Evolutionary conservation across 2,329 filamentous ascomycete species (phyloP).

Genomic region (Neofusicoccum cordaticola): DNA sequence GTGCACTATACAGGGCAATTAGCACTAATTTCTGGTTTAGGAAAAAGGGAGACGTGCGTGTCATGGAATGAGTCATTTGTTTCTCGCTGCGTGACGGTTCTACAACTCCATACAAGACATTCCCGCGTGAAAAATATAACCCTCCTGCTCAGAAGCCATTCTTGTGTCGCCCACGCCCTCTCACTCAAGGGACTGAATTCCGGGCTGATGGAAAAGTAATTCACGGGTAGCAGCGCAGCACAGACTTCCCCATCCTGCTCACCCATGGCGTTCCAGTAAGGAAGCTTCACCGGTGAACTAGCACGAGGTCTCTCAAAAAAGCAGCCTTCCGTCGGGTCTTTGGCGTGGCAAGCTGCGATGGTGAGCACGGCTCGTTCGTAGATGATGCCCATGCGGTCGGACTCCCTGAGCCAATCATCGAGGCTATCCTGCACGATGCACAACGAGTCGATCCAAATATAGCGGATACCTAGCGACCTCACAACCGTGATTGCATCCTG

Average conservation of each 20-base stretch:
- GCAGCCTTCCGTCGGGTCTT: slow-evolving; percentile 7
- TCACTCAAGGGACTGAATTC: slow-evolving; percentile 21
- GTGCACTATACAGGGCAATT: slow-evolving; percentile 2
- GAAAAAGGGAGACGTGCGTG: not conserved
- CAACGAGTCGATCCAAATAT: slow-evolving; percentile 23
- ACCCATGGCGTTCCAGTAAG: slow-evolving; percentile 18
- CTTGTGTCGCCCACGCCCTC: slow-evolving; percentile 12
- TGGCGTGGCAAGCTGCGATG: slow-evolving; percentile 8
- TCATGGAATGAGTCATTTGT: slow-evolving; percentile 24
- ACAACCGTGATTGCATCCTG: slow-evolving; percentile 18
- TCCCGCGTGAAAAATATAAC: slow-evolving; percentile 24
- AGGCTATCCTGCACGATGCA: slow-evolving; percentile 21
- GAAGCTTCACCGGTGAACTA: slow-evolving; percentile 19
- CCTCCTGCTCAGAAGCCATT: slow-evolving; percentile 6
- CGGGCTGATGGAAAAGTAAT: slow-evolving; percentile 22
- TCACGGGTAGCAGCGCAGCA: slow-evolving; percentile 19
- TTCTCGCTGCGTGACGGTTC: slow-evolving; percentile 24
- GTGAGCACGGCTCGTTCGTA: slow-evolving; percentile 14
- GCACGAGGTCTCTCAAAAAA: slow-evolving; percentile 1
- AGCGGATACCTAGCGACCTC: slow-evolving; percentile 10
- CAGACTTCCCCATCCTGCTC: slow-evolving; percentile 20
- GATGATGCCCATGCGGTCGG: slow-evolving; percentile 15
- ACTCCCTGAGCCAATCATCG: slow-evolving; percentile 15
- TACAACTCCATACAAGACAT: slow-evolving; percentile 25
- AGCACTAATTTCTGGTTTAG: not conserved